Evolutionary conservation across 2,329 filamentous ascomycete species (phyloP).

Genomic region (Penicillium sp.): DNA sequence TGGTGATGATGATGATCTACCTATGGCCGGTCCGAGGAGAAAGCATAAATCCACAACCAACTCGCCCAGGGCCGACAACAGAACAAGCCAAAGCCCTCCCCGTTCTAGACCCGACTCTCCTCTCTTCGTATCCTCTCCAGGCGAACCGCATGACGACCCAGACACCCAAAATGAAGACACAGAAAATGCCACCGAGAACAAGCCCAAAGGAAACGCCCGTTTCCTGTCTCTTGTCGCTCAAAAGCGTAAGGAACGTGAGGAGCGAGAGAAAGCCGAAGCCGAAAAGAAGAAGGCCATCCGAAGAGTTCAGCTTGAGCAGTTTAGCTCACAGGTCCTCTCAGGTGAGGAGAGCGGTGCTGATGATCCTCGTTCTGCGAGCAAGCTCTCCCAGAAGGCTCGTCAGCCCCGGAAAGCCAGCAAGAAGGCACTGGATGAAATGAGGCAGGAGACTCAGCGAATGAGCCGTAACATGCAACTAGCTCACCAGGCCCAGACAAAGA

Average conservation of each 20-base stretch:
- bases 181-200: conserved; percentile 29
- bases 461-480: conserved; percentile 85
- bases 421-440: conserved; percentile 93
- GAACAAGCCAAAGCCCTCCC: conserved; percentile 24
- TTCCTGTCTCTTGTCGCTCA: conserved; percentile 71
- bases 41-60: conserved; percentile 32
- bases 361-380: conserved; percentile 63
- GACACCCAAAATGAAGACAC: conserved; percentile 29
- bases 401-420: conserved; percentile 83
- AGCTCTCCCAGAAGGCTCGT: conserved; percentile 66
- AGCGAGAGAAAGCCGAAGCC: conserved; percentile 59
- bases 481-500: conserved; percentile 86
- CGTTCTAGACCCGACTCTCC: conserved; percentile 38
- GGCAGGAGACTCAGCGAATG: conserved; percentile 88
- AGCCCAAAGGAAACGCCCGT: conserved; percentile 52
- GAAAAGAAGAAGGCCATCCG: conserved; percentile 43
- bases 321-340: conserved; percentile 45
- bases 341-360: conserved; percentile 58
- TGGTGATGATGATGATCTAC: conserved; percentile 35
- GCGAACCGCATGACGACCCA: conserved; percentile 16
- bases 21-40: conserved; percentile 31
- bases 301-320: conserved; percentile 32
- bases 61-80: conserved; percentile 26
- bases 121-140: conserved; percentile 47
- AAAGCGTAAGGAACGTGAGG: conserved; percentile 70